These are phyloP conservation scores for Podaxis carcinomalis DNA, from an alignment of 768 basidiomycete genomes.

Conservation along the genomic window DNA sequence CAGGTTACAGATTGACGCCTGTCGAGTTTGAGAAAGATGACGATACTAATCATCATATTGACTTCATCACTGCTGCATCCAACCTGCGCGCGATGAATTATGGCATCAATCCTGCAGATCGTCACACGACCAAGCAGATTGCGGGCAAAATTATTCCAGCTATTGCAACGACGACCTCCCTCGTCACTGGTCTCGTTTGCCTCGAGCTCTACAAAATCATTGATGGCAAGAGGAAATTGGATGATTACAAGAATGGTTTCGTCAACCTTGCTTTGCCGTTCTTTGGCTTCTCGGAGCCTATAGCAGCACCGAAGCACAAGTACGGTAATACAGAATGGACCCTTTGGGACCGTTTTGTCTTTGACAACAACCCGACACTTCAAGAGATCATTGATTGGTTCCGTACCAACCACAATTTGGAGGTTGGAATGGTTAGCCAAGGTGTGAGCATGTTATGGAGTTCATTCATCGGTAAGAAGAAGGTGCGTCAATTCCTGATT, in stretches of 20 bases:
- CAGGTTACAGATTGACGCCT: slow-evolving; percentile 92
- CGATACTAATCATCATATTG: slow-evolving; percentile 96
- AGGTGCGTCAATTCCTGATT: slow-evolving; percentile 47
- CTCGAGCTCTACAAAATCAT: slow-evolving; percentile 99
- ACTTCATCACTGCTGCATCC: slow-evolving; percentile 97
- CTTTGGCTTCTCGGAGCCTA: slow-evolving; percentile 98
- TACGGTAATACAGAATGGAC: slow-evolving; percentile 92
- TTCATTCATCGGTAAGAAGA: slow-evolving; percentile 88
- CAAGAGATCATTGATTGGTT: slow-evolving; percentile 84
- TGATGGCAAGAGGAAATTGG: slow-evolving; percentile 89
- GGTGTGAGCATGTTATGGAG: slow-evolving; percentile 99
- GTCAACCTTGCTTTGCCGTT: slow-evolving; percentile 96
- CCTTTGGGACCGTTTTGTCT: slow-evolving; percentile 96
- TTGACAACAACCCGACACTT: slow-evolving; percentile 85
- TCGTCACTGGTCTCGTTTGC: slow-evolving; percentile 94
- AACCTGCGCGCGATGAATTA: slow-evolving; percentile 97
- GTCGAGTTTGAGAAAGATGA: slow-evolving; percentile 99
- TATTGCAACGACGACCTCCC: slow-evolving; percentile 96
- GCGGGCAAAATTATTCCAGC: slow-evolving; percentile 99
- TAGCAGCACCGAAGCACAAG: slow-evolving; percentile 84
- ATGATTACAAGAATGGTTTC: slow-evolving; percentile 98
- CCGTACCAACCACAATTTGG: slow-evolving; percentile 76
- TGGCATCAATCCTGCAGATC: slow-evolving; percentile 79
- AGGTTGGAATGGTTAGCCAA: slow-evolving; percentile 93
- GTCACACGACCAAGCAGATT: slow-evolving; percentile 94